These are phyloP conservation scores for Alternaria consortialis DNA, from an alignment of 2,329 filamentous ascomycete species.

Conservation along the genomic window DNA sequence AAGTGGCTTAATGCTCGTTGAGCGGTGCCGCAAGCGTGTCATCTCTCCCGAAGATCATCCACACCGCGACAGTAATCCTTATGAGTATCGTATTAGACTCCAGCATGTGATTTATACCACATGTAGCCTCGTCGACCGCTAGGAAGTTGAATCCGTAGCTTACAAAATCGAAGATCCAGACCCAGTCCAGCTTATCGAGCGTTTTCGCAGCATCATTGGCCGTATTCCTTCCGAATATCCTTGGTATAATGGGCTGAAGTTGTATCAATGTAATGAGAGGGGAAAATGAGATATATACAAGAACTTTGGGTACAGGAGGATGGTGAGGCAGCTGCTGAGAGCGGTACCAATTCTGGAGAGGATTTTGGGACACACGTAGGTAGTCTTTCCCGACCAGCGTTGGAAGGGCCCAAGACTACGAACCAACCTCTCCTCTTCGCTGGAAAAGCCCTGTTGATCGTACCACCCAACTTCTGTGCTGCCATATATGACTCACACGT, in stretches of 20 bases:
- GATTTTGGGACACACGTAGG: too few relatives aligned
- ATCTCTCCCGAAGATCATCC: background rate
- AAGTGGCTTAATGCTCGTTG: background rate
- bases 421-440: too few relatives aligned
- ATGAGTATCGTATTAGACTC: background rate
- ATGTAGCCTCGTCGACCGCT: background rate
- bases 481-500: too few relatives aligned
- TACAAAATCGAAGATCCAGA: background rate
- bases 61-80: background rate
- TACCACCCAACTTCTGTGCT: too few relatives aligned
- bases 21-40: background rate
- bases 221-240: too few relatives aligned
- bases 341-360: too few relatives aligned
- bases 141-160: background rate
- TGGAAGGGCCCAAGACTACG: too few relatives aligned
- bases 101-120: background rate
- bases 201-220: background rate
- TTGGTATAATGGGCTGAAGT: background rate
- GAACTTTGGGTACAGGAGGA: too few relatives aligned
- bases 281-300: background rate
- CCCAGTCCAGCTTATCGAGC: background rate
- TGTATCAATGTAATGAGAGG: too few relatives aligned
- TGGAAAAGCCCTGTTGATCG: too few relatives aligned
- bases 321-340: too few relatives aligned
- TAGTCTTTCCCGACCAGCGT: too few relatives aligned